A percentile compares a stretch with the other conserved stretches of the same genome.
These are phyloP conservation scores for Starmerella vaccinii DNA, from an alignment of 805 yeast species.

Conservation along the genomic window DNA sequence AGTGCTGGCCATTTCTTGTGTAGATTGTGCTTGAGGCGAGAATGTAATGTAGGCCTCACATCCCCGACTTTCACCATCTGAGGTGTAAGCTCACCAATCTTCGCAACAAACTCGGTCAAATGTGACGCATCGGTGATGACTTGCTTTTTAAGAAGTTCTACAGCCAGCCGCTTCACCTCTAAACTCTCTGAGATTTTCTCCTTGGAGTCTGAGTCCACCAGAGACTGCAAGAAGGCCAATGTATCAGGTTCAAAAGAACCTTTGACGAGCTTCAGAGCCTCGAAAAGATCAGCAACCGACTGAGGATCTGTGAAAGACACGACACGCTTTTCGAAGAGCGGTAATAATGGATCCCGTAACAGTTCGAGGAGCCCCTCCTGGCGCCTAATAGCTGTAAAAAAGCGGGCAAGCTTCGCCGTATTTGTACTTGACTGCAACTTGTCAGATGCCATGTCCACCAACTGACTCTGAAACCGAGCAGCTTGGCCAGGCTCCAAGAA, in stretches of 20 bases:
- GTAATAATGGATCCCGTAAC: slow-evolving; percentile 18
- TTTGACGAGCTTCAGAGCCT: slow-evolving; percentile 11
- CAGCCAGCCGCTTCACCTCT: slow-evolving; percentile 5
- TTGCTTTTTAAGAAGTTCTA: slow-evolving; percentile 13
- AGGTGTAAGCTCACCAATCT: slow-evolving; percentile 7
- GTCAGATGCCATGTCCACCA: slow-evolving; percentile 51
- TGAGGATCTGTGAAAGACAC: slow-evolving; percentile 8
- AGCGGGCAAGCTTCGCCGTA: slow-evolving; percentile 14
- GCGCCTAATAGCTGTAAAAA: slow-evolving; percentile 19
- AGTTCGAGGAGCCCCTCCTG: slow-evolving; percentile 35
- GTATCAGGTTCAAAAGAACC: slow-evolving; percentile 7
- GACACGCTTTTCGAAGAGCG: slow-evolving; percentile 11
- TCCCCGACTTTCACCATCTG: slow-evolving; percentile 22
- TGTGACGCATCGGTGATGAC: neutral
- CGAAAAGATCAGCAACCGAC: slow-evolving; percentile 13
- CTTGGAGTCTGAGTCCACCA: neutral
- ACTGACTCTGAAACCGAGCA: slow-evolving; percentile 45
- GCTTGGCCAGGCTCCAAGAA: slow-evolving; percentile 64
- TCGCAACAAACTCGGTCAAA: neutral
- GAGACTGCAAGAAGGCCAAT: neutral
- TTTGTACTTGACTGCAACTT: slow-evolving; percentile 26
- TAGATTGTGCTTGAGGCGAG: slow-evolving; percentile 8
- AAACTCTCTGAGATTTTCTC: neutral
- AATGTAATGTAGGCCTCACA: slow-evolving; percentile 23
- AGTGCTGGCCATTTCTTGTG: slow-evolving; percentile 12